Percentiles rank a stretch among this genome's conserved stretches.
Conservation (phyloP, 139 green algal species). For the Auxenochlorella pyrenoidosa region DNA sequence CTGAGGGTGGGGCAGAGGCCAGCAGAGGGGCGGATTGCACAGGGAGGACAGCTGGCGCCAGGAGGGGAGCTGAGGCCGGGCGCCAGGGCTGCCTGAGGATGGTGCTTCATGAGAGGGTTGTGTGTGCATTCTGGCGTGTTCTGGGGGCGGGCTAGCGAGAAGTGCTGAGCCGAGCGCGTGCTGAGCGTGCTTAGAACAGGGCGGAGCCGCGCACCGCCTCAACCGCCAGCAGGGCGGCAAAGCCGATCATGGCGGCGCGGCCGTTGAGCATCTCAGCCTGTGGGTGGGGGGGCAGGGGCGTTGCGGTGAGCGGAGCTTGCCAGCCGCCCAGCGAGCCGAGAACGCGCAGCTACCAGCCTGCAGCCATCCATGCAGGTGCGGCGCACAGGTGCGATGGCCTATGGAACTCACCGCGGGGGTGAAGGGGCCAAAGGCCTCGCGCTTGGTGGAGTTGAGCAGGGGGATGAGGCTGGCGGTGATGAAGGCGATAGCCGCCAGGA, state of each 20-base stretch:
- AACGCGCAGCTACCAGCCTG: too few species aligned
- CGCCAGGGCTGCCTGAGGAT: too few species aligned
- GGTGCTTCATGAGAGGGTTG: too few species aligned
- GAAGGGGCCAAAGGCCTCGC: conserved; percentile 44
- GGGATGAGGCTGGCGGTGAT: conserved; percentile 46
- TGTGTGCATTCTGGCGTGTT: too few species aligned
- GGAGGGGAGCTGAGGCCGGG: too few species aligned
- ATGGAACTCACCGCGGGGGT: conserved; percentile 22
- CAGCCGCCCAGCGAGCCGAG: too few species aligned
- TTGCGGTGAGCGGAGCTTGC: neutral
- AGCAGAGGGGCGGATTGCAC: too few species aligned
- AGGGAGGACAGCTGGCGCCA: too few species aligned
- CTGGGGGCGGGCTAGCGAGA: too few species aligned
- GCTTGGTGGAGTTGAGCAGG: conserved; percentile 38
- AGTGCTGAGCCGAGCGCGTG: too few species aligned
- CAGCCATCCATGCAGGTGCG: conserved; percentile 11
- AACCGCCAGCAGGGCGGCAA: conserved; percentile 46
- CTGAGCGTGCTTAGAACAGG: conserved; percentile 40
- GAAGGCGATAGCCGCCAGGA: neutral
- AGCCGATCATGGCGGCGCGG: conserved; percentile 67
- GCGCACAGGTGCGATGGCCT: conserved; percentile 36
- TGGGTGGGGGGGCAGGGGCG: neutral
- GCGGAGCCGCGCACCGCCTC: conserved; percentile 42
- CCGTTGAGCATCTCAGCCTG: conserved; percentile 29
- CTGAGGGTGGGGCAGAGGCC: too few species aligned